Evolutionary conservation across 129 eudicot genomes (phyloP).

Genomic region (Saussurea involucrata): DNA sequence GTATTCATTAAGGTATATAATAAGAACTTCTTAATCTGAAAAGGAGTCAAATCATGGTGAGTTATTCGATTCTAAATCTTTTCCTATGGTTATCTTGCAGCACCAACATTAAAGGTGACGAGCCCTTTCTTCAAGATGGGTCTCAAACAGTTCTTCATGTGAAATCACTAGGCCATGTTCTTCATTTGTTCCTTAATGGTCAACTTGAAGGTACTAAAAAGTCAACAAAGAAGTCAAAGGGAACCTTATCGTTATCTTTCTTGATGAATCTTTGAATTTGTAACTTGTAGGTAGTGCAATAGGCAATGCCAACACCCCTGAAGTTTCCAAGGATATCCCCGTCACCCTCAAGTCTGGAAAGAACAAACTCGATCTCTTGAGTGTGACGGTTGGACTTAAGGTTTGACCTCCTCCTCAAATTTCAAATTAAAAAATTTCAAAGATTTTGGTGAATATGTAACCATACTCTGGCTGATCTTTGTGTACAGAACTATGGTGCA

Average conservation of each 20-base stretch:
- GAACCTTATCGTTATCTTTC: neutral
- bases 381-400: slow-evolving; percentile 95
- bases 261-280: neutral
- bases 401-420: slow-evolving; percentile 36
- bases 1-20: slow-evolving; percentile 79
- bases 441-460: neutral
- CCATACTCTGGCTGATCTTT: neutral
- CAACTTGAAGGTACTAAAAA: slow-evolving; percentile 62
- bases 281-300: slow-evolving; percentile 50
- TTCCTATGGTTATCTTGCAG: slow-evolving; percentile 31
- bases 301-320: slow-evolving; percentile 33
- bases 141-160: slow-evolving; percentile 70
- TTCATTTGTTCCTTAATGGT: slow-evolving; percentile 71
- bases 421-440: neutral
- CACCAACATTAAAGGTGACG: slow-evolving; percentile 48
- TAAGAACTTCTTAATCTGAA: neutral
- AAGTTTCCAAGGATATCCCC: slow-evolving; percentile 49
- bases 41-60: neutral
- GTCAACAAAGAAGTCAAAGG: neutral
- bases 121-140: slow-evolving; percentile 70
- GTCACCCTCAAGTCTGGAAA: slow-evolving; percentile 49
- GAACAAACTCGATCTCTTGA: slow-evolving; percentile 77
- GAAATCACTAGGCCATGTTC: slow-evolving; percentile 83
- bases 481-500: slow-evolving; percentile 83
- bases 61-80: neutral